Conservation (phyloP, 768 basidiomycete genomes). For the Boletus reticuloceps region DNA sequence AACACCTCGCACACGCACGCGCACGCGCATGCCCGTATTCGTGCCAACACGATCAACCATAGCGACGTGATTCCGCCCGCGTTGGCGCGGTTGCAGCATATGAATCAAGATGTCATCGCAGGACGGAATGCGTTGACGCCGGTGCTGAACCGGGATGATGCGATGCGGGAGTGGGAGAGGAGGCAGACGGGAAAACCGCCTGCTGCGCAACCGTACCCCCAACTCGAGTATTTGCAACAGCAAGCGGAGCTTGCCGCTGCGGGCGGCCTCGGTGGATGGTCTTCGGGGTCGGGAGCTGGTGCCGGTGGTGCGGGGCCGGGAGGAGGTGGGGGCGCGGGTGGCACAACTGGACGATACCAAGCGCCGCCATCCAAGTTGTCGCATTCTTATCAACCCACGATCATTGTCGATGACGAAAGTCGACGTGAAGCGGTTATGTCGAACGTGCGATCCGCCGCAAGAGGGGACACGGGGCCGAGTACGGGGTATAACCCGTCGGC, state of each 20-base stretch:
- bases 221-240: slow-evolving; percentile 89
- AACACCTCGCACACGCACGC: slow-evolving; percentile 17
- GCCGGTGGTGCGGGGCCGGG: slow-evolving; percentile 17
- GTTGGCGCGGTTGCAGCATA: slow-evolving; percentile 82
- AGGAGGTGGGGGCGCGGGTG: slow-evolving; percentile 26
- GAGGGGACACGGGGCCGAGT: slow-evolving; percentile 42
- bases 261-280: slow-evolving; percentile 60
- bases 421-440: slow-evolving; percentile 81
- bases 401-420: slow-evolving; percentile 65
- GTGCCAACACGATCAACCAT: slow-evolving; percentile 90
- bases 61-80: slow-evolving; percentile 92
- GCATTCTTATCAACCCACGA: slow-evolving; percentile 48
- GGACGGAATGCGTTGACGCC: slow-evolving; percentile 83
- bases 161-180: slow-evolving; percentile 94
- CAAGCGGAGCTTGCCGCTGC: slow-evolving; percentile 82
- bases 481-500: slow-evolving; percentile 44
- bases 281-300: slow-evolving; percentile 25
- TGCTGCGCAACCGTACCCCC: slow-evolving; percentile 80
- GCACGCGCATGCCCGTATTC: slow-evolving; percentile 54
- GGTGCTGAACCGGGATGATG: slow-evolving; percentile 92
- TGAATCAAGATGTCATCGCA: slow-evolving; percentile 79
- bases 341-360: slow-evolving; percentile 43
- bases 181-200: slow-evolving; percentile 71
- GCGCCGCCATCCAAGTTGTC: slow-evolving; percentile 33
- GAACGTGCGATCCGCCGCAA: slow-evolving; percentile 65